phyloP scores from a whole-genome alignment of 176 grass and related monocot species.

The Oryza glaberrima region DNA sequence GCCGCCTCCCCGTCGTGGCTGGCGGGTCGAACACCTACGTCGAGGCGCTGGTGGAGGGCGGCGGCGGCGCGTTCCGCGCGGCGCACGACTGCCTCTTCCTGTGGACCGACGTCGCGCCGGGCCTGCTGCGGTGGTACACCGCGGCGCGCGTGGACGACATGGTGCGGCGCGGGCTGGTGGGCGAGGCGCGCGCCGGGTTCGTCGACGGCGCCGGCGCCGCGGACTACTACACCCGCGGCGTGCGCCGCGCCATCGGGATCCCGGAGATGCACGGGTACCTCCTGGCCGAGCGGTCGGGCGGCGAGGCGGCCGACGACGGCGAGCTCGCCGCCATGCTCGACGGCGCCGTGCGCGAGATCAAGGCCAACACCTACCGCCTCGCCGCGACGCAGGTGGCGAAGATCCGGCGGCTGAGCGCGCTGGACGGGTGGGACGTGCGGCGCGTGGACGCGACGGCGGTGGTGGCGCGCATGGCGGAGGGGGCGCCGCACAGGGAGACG shows the following conservation, averaged over 20 bases:
- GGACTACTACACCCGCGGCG: constrained; percentile 52
- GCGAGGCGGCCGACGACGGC: neutral
- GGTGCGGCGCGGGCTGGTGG: constrained; percentile 56
- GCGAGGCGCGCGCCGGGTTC: constrained; percentile 57
- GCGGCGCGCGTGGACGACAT: constrained; percentile 60
- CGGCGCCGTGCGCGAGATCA: constrained; percentile 51
- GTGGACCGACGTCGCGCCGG: constrained; percentile 52
- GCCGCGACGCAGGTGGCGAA: constrained; percentile 53
- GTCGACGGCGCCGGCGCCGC: constrained; percentile 25
- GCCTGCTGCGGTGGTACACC: constrained; percentile 46
- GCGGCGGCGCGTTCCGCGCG: constrained; percentile 3
- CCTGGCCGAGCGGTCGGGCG: constrained; percentile 31
- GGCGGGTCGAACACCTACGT: constrained; percentile 54
- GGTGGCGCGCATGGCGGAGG: constrained; percentile 20
- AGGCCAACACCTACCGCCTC: constrained; percentile 62
- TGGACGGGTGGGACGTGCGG: constrained; percentile 53
- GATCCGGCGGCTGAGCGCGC: constrained; percentile 46
- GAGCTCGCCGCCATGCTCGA: constrained; percentile 13
- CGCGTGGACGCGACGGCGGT: constrained; percentile 54
- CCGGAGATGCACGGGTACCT: constrained; percentile 69
- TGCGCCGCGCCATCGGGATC: constrained; percentile 58
- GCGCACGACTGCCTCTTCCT: constrained; percentile 38
- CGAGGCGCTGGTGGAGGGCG: constrained; percentile 35
- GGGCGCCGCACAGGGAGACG: neutral
- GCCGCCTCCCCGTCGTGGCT: constrained; percentile 57